Percentiles rank a stretch among this genome's conserved stretches.
These are phyloP conservation scores for Trichosporon sp. DNA, from an alignment of 1,284 basidiomycete species.

Conservation along the genomic window DNA sequence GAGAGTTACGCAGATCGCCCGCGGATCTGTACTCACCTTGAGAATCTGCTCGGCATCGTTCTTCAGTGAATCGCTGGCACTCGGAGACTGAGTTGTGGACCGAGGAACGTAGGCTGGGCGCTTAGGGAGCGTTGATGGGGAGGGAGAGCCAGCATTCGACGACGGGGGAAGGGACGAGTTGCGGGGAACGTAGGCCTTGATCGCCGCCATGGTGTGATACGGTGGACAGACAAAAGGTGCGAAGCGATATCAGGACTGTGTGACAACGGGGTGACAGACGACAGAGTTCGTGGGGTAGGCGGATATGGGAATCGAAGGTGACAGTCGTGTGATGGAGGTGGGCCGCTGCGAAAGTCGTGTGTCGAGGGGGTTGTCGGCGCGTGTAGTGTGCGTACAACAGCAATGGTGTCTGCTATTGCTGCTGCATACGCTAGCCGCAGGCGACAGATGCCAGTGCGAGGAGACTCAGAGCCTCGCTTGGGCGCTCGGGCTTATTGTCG, in stretches of 20 bases:
- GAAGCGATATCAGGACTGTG: neutral
- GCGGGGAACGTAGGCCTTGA: constrained; percentile 34
- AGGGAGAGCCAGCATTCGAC: constrained; percentile 21
- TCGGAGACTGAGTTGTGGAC: constrained; percentile 21
- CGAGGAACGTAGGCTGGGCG: constrained; percentile 26
- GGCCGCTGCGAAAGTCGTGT: neutral
- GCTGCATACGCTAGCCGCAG: neutral
- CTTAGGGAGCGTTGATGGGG: constrained; percentile 19
- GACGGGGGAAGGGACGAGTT: constrained; percentile 30
- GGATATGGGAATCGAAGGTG: neutral
- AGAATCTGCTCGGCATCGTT: constrained; percentile 39
- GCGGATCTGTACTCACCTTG: constrained; percentile 36
- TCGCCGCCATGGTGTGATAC: constrained; percentile 26
- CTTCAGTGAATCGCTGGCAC: constrained; percentile 34
- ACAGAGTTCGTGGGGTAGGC: neutral
- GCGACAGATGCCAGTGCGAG: constrained; percentile 14
- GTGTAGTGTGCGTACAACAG: neutral
- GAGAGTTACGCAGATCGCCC: neutral
- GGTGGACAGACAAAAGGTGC: neutral
- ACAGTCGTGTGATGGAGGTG: constrained; percentile 4
- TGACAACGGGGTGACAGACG: constrained; percentile 4
- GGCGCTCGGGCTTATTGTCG: constrained; percentile 16
- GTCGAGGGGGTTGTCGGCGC: neutral
- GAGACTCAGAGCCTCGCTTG: constrained; percentile 10
- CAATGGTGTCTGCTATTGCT: neutral